phyloP scores from a whole-genome alignment of 176 grass and related monocot genomes.

The Canna indica region DNA sequence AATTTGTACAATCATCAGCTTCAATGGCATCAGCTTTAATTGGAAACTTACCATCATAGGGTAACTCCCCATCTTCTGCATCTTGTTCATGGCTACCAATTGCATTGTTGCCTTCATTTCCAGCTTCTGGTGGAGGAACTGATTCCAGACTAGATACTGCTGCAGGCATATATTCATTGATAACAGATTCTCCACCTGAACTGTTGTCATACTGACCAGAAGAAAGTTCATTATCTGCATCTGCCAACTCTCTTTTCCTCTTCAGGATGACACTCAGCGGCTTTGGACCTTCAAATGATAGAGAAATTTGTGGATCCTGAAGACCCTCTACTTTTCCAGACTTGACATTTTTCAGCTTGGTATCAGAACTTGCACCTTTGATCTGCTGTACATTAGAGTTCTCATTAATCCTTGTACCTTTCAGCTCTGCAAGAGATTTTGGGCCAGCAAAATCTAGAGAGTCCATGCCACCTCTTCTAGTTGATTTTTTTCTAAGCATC shows the following conservation, averaged over 20 bases:
- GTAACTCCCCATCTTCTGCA: conserved; percentile 23
- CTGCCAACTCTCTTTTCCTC: conserved; percentile 53
- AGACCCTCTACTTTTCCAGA: conserved; percentile 32
- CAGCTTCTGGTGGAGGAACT: conserved; percentile 21
- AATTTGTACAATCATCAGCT: conserved; percentile 30
- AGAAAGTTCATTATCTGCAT: conserved; percentile 22
- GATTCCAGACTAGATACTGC: conserved; percentile 14
- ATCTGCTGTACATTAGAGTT: neutral
- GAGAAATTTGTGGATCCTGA: neutral
- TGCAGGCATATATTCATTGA: neutral
- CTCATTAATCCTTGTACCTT: conserved; percentile 7
- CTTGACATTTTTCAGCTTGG: conserved; percentile 22
- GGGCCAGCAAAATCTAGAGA: conserved; percentile 31
- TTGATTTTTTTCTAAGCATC: conserved; percentile 24
- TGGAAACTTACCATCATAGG: conserved; percentile 23
- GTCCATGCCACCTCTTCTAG: conserved; percentile 27
- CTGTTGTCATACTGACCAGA: conserved; percentile 11
- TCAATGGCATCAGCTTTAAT: conserved; percentile 32
- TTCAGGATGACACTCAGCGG: conserved; percentile 71
- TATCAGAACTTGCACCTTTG: neutral
- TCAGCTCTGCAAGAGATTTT: conserved; percentile 46
- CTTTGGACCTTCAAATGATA: conserved; percentile 5
- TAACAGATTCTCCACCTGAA: conserved; percentile 28
- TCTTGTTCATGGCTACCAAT: conserved; percentile 39
- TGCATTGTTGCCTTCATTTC: conserved; percentile 25